A percentile compares a stretch with the other conserved stretches of the same genome.
Conservation (phyloP, 2,329 filamentous ascomycete species). For the Trichoderma sp. region DNA sequence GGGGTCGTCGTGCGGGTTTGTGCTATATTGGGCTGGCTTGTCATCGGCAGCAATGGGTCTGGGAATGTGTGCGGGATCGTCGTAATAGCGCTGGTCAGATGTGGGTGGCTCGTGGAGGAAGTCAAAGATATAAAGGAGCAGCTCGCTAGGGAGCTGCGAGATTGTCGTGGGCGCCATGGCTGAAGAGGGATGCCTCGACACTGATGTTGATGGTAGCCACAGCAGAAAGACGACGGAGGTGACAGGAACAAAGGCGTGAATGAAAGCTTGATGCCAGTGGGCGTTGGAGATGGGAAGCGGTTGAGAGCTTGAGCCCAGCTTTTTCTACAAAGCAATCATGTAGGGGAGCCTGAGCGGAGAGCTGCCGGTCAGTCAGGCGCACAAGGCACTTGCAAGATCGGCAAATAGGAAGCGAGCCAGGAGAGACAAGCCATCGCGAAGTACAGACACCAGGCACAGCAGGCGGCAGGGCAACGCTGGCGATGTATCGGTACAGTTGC, state of each 20-base stretch:
- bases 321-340: neutral
- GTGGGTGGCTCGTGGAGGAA: conserved; percentile 54
- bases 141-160: conserved; percentile 59
- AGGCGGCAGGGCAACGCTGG: neutral
- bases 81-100: conserved; percentile 50
- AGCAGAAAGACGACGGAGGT: neutral
- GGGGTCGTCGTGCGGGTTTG: conserved; percentile 33
- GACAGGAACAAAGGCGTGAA: neutral
- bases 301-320: neutral
- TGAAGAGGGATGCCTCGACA: neutral
- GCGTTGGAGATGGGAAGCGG: neutral
- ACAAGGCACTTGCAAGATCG: neutral
- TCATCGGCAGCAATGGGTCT: neutral
- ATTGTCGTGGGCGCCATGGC: conserved; percentile 12
- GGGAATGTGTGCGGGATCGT: conserved; percentile 47
- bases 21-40: conserved; percentile 39
- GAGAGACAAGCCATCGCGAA: neutral
- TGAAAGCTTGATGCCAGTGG: neutral
- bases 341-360: neutral
- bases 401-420: neutral
- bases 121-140: conserved; percentile 59
- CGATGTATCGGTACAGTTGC: neutral
- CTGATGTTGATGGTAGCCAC: neutral
- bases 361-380: neutral
- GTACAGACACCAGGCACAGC: neutral